These are phyloP conservation scores for Dovyalis caffra DNA, from an alignment of 345 rosid species.

Conservation along the genomic window DNA sequence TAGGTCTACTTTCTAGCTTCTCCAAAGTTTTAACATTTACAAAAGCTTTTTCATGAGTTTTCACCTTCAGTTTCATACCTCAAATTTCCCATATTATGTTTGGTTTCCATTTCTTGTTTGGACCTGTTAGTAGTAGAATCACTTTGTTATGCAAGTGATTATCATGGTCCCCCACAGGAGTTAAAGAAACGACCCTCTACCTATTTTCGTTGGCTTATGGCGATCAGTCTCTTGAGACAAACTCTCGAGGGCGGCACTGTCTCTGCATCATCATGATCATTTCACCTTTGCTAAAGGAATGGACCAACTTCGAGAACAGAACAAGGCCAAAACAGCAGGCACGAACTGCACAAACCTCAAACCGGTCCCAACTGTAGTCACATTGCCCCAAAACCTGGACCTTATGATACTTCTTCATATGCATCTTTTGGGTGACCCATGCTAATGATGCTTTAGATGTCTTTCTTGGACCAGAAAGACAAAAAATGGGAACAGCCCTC, in stretches of 20 bases:
- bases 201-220: slow-evolving; percentile 3
- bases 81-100: not conserved
- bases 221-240: not conserved
- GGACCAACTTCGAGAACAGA: slow-evolving; percentile 7
- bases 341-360: not conserved
- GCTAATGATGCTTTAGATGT: not conserved
- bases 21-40: not conserved
- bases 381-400: slow-evolving; percentile 27
- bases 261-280: slow-evolving; percentile 14
- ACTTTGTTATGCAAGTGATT: not conserved
- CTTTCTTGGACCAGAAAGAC: slow-evolving; percentile 16
- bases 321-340: not conserved
- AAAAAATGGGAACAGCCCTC: not conserved
- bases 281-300: slow-evolving; percentile 10
- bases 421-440: slow-evolving; percentile 3
- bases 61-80: not conserved
- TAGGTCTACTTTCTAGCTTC: not conserved
- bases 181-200: not conserved
- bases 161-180: not conserved
- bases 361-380: slow-evolving; percentile 15
- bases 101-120: not conserved
- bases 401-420: not conserved
- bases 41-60: not conserved
- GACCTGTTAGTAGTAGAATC: not conserved
- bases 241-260: slow-evolving; percentile 24